Evolutionary conservation across 2,329 filamentous ascomycete species (phyloP).

Genomic region (Microdochium paspali): DNA sequence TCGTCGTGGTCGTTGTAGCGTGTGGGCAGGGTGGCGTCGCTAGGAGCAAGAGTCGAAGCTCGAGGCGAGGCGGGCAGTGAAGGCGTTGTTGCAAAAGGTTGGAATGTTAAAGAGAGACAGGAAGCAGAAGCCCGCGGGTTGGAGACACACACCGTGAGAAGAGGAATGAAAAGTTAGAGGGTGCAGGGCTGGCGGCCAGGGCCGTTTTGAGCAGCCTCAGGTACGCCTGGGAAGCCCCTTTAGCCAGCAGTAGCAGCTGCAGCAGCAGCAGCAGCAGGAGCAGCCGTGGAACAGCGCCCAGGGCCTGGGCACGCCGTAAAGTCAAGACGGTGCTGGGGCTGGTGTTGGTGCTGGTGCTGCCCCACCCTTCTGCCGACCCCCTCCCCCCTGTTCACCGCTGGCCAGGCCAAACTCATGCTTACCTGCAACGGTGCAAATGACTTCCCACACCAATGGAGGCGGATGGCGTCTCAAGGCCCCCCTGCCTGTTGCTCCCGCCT

Average conservation of each 20-base stretch:
- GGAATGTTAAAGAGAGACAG: constrained; percentile 1
- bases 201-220: not conserved
- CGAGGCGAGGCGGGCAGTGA: not conserved
- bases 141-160: not conserved
- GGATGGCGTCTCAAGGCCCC: no score
- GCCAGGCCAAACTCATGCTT: no score
- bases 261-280: not conserved
- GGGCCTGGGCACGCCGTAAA: no score
- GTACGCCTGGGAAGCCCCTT: not conserved
- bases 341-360: no score
- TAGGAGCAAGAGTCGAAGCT: not conserved
- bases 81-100: not conserved
- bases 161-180: not conserved
- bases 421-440: no score
- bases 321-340: no score
- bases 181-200: not conserved
- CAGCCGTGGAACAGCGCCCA: not conserved
- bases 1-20: not conserved
- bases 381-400: no score
- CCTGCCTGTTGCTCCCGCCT: no score
- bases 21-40: not conserved
- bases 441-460: no score
- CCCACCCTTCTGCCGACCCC: no score
- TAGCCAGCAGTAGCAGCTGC: not conserved
- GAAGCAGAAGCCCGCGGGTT: not conserved